phyloP scores from a whole-genome alignment of 2,329 filamentous ascomycete species.

The Teratosphaeria epicoccoides region DNA sequence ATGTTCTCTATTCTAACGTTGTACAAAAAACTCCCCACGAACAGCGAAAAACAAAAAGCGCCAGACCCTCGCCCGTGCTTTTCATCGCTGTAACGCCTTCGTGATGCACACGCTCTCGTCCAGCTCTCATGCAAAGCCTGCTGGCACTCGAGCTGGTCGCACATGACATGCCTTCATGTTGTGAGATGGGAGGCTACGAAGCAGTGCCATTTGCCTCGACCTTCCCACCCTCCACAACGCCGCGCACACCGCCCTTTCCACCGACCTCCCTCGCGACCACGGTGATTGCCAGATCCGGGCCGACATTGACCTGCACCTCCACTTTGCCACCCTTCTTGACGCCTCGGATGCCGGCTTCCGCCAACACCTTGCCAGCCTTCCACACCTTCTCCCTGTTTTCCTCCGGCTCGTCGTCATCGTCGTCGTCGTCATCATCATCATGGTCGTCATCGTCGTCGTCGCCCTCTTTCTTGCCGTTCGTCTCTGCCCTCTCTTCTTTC shows the following conservation, averaged over 20 bases:
- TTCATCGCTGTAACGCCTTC: background rate
- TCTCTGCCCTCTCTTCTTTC: conserved; percentile 63
- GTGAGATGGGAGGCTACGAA: no score
- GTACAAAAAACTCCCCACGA: background rate
- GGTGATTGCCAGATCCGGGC: conserved; percentile 65
- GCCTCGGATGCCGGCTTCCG: conserved; percentile 72
- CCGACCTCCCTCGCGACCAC: conserved; percentile 79
- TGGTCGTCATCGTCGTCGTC: conserved; percentile 46
- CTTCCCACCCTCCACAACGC: conserved; percentile 36
- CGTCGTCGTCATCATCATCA: conserved; percentile 45
- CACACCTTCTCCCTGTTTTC: conserved; percentile 83
- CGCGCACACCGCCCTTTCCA: conserved; percentile 72
- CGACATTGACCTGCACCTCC: conserved; percentile 85
- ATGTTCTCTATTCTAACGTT: background rate
- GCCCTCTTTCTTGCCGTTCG: conserved; percentile 45
- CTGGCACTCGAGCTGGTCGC: no score
- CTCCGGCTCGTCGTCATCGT: conserved; percentile 66
- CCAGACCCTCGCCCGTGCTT: no score
- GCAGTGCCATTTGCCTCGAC: conserved; percentile 12
- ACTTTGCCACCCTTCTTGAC: conserved; percentile 85
- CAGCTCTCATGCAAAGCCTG: no score
- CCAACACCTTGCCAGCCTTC: conserved; percentile 74
- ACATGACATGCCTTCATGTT: no score
- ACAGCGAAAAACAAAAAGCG: no score
- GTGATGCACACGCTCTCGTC: conserved; percentile 1